Evolutionary conservation across 2,329 filamentous ascomycete species (phyloP), one percentile per base, ranked within the genome.

Genomic region (Clonostachys sp.): DNA sequence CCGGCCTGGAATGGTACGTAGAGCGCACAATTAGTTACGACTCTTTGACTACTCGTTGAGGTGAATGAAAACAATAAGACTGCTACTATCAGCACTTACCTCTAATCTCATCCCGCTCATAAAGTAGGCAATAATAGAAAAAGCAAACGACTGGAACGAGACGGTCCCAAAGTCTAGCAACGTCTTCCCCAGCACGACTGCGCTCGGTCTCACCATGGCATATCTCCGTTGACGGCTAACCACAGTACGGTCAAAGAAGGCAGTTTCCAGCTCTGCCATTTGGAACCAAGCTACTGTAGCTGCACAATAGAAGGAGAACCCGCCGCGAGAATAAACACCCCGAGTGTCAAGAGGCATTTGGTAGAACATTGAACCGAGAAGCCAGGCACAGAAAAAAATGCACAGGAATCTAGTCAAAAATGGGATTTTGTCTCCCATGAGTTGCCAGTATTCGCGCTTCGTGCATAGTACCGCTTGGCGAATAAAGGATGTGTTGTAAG

Each of bases 371-470:
- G 76, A 81, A 16, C 80, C 81, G 41, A 85, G 73, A 48, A 86
- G 80, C 24, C 85, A 68, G 30, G 79, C 74, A 62, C 83, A 71
- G 53, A 83, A 55, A 40, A 81, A 54, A 39, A 83, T 72, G 13
- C 41, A 43, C 12, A 40, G 3, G 14, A 36, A 75, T 52, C 90
- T 91, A 43, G 86, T 90, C 60, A 81, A 82, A 4, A 91, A 71
- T 1, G 85, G 85, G 1, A 80, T 81, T 50, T 75, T 82, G 63
- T 91, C 86, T 42, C 87, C 87, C 65, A 80, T 77, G 2, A 88
- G 75, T 8, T 91, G 75, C 83, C 86, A 89, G 53, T 88, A 83
- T 62, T 91, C 86, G 40, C 87, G 78, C 53, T 81, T 73, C 1
- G 84, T 84, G 68, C 83, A 68, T 13, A 81, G 79, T 24, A 76